phyloP scores from a whole-genome alignment of 2,329 filamentous ascomycete species.

The Talaromyces sp. region DNA sequence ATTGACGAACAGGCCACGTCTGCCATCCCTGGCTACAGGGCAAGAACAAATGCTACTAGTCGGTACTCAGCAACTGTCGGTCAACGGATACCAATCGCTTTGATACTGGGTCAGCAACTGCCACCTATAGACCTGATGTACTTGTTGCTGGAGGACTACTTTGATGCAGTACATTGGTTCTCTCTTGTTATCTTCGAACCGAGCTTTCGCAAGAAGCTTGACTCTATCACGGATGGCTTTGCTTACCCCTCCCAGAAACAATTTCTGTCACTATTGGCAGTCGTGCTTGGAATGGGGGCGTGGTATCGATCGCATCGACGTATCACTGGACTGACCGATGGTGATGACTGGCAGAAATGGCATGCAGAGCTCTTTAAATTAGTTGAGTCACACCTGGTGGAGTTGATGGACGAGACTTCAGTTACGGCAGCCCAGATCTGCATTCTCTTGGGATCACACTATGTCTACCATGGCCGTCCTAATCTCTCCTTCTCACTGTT shows the following conservation, averaged over 20 bases:
- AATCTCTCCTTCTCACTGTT: constrained; percentile 35
- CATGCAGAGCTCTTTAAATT: background rate
- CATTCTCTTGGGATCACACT: constrained; percentile 36
- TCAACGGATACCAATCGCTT: background rate
- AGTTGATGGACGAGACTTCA: constrained; percentile 37
- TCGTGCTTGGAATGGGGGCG: background rate
- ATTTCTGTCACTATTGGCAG: background rate
- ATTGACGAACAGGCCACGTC: too few species aligned
- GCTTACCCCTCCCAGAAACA: background rate
- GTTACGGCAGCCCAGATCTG: constrained; percentile 34
- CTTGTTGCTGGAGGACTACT: background rate
- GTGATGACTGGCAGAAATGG: background rate
- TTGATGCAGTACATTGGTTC: background rate
- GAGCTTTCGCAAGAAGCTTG: background rate
- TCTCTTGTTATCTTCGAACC: background rate
- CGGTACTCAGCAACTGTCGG: too few species aligned
- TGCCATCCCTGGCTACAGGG: too few species aligned
- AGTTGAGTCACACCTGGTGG: constrained; percentile 29
- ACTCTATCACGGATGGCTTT: background rate
- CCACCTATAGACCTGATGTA: background rate
- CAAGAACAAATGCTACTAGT: too few species aligned
- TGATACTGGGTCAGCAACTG: background rate
- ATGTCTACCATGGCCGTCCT: constrained; percentile 39
- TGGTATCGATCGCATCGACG: background rate
- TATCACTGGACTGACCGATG: background rate